phyloP scores from a whole-genome alignment of 2,329 filamentous ascomycete genomes.

The Alternaria gaisen region DNA sequence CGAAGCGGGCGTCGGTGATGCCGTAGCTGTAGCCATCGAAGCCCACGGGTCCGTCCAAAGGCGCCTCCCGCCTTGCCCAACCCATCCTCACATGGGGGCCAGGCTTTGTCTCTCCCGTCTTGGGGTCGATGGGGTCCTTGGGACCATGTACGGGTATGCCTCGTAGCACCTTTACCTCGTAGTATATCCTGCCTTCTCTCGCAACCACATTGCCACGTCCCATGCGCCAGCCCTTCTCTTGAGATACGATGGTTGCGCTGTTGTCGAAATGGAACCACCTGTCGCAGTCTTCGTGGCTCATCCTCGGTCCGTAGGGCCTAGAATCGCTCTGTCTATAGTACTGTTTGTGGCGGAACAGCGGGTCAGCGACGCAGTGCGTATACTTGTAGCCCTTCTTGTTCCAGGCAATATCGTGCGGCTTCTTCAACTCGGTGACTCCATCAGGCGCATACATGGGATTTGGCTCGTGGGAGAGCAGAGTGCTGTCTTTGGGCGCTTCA shows the following conservation, averaged over 20 bases:
- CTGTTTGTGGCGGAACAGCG: slow-evolving; percentile 82
- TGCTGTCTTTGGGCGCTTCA: slow-evolving; percentile 58
- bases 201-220: slow-evolving; percentile 89
- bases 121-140: slow-evolving; percentile 47
- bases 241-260: slow-evolving; percentile 79
- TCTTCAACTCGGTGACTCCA: slow-evolving; percentile 55
- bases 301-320: slow-evolving; percentile 80
- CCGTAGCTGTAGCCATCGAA: slow-evolving; percentile 95
- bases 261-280: slow-evolving; percentile 82
- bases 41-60: slow-evolving; percentile 82
- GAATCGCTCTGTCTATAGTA: slow-evolving; percentile 91
- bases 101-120: slow-evolving; percentile 57
- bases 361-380: slow-evolving; percentile 88
- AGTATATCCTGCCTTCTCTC: slow-evolving; percentile 90
- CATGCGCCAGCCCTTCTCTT: slow-evolving; percentile 92
- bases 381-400: slow-evolving; percentile 83
- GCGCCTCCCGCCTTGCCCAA: slow-evolving; percentile 82
- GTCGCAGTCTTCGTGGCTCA: slow-evolving; percentile 93
- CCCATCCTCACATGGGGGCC: slow-evolving; percentile 77
- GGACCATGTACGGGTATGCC: slow-evolving; percentile 68
- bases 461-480: slow-evolving; percentile 59
- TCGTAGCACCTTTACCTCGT: slow-evolving; percentile 87
- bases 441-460: slow-evolving; percentile 54
- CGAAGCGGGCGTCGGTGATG: slow-evolving; percentile 85
- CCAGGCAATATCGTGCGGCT: slow-evolving; percentile 64